Conservation (phyloP, 352 stramenopile genomes). For the Globisporangium takayamanum region DNA sequence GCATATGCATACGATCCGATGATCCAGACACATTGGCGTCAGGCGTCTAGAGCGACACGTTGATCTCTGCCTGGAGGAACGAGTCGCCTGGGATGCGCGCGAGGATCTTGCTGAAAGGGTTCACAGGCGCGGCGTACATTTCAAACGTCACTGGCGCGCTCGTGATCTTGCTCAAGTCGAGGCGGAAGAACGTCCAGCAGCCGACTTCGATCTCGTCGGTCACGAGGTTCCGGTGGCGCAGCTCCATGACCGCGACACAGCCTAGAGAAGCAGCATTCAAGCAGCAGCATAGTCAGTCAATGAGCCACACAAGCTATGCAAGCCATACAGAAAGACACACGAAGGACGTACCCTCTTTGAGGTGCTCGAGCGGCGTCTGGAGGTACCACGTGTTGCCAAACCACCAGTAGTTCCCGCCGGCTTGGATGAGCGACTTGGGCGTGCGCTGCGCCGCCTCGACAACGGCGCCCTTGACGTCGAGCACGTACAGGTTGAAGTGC, state of each 20-base stretch:
- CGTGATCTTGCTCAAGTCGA: constrained; percentile 87
- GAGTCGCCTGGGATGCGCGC: constrained; percentile 80
- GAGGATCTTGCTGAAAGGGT: constrained; percentile 83
- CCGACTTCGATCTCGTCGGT: constrained; percentile 83
- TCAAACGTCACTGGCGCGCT: constrained; percentile 81
- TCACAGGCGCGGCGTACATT: constrained; percentile 83
- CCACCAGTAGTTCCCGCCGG: constrained; percentile 83
- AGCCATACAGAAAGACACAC: neutral
- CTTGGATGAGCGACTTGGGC: constrained; percentile 83
- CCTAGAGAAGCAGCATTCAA: constrained; percentile 26
- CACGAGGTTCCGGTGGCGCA: constrained; percentile 75
- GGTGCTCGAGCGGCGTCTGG: constrained; percentile 77
- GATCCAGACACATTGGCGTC: neutral
- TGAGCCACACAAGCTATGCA: neutral
- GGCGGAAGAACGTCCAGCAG: constrained; percentile 87
- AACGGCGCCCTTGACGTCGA: constrained; percentile 66
- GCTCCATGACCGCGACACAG: constrained; percentile 83
- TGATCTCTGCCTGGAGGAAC: constrained; percentile 86
- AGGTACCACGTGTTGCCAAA: constrained; percentile 88
- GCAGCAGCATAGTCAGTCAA: constrained; percentile 1
- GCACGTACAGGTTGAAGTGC: constrained; percentile 83
- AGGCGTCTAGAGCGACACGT: constrained; percentile 63
- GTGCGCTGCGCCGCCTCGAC: constrained; percentile 72
- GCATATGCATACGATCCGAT: neutral
- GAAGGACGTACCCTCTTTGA: constrained; percentile 68